phyloP scores from a whole-genome alignment of 1,139 yeast species.

The Debaryomycetaceae sp. region DNA sequence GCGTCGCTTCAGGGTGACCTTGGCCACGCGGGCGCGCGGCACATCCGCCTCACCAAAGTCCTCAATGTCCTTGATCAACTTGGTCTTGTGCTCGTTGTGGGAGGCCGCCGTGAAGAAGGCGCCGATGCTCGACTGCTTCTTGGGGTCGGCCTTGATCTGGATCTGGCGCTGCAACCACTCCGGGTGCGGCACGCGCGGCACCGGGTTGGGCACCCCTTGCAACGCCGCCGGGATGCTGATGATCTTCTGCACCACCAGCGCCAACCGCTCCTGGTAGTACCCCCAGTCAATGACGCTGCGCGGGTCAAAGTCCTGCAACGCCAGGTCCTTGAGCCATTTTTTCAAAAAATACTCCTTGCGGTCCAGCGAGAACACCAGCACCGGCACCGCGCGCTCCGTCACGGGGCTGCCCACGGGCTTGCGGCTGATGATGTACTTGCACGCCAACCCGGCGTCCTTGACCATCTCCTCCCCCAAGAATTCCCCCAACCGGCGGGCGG shows the following conservation, averaged over 20 bases:
- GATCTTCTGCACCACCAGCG: slow-evolving; percentile 90
- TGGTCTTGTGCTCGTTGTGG: slow-evolving; percentile 22
- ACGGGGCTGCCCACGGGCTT: slow-evolving; percentile 86
- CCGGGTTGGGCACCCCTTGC: slow-evolving; percentile 87
- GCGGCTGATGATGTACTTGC: slow-evolving; percentile 87
- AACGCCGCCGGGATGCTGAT: slow-evolving; percentile 97
- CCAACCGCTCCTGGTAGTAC: slow-evolving; percentile 85
- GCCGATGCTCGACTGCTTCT: slow-evolving; percentile 65
- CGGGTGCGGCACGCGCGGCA: slow-evolving; percentile 91
- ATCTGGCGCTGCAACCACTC: slow-evolving; percentile 81
- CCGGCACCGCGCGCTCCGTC: slow-evolving; percentile 95
- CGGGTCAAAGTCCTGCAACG: slow-evolving; percentile 81
- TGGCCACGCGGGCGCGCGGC: slow-evolving; percentile 40
- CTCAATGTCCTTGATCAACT: slow-evolving; percentile 64
- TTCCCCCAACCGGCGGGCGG: slow-evolving; percentile 90
- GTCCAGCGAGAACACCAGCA: slow-evolving; percentile 87
- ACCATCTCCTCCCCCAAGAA: slow-evolving; percentile 98
- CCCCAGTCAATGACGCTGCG: slow-evolving; percentile 90
- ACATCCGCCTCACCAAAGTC: slow-evolving; percentile 51
- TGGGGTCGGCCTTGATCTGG: slow-evolving; percentile 53
- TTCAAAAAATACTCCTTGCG: slow-evolving; percentile 64
- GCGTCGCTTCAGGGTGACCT: slow-evolving; percentile 38
- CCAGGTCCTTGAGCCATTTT: slow-evolving; percentile 82
- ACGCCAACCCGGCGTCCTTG: slow-evolving; percentile 92
- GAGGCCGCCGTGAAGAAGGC: slow-evolving; percentile 51